Evolutionary conservation across 768 basidiomycete species (phyloP).

Genomic region (Lanmaoa rubissima): DNA sequence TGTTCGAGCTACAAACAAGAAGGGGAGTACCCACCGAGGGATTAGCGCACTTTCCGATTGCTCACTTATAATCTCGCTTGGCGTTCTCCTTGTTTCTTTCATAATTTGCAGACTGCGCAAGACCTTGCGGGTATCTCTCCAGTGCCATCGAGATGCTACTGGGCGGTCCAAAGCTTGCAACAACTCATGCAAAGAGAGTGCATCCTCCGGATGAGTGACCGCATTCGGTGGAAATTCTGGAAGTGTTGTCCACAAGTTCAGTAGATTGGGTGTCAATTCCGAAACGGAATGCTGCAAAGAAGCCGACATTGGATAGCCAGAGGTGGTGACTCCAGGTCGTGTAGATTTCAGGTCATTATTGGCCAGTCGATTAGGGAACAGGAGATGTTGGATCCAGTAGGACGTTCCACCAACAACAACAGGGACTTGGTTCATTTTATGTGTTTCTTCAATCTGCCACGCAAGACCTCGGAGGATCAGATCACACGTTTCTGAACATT

Average conservation of each 20-base stretch:
- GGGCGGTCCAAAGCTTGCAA: conserved; percentile 66
- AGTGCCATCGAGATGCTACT: conserved; percentile 89
- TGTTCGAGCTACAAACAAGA: neutral
- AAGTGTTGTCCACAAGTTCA: conserved; percentile 51
- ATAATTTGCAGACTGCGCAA: conserved; percentile 75
- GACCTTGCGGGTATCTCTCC: conserved; percentile 92
- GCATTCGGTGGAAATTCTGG: conserved; percentile 62
- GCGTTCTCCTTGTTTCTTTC: conserved; percentile 59
- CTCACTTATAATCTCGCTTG: conserved; percentile 67
- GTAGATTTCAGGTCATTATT: conserved; percentile 20
- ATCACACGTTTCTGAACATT: neutral
- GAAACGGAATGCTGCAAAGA: conserved; percentile 42
- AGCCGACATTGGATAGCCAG: conserved; percentile 28
- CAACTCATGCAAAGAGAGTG: conserved; percentile 65
- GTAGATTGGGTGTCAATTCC: conserved; percentile 46
- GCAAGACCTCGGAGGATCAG: neutral
- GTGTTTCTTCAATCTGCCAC: conserved; percentile 71
- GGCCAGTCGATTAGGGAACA: conserved; percentile 78
- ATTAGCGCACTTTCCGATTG: conserved; percentile 46
- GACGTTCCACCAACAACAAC: conserved; percentile 95
- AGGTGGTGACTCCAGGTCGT: conserved; percentile 1
- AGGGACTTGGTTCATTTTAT: conserved; percentile 62
- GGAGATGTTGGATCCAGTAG: conserved; percentile 95
- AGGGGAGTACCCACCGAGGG: conserved; percentile 47
- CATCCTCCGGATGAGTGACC: conserved; percentile 48